Conservation (phyloP, 257 asterid species). For the Nemophila menziesii region DNA sequence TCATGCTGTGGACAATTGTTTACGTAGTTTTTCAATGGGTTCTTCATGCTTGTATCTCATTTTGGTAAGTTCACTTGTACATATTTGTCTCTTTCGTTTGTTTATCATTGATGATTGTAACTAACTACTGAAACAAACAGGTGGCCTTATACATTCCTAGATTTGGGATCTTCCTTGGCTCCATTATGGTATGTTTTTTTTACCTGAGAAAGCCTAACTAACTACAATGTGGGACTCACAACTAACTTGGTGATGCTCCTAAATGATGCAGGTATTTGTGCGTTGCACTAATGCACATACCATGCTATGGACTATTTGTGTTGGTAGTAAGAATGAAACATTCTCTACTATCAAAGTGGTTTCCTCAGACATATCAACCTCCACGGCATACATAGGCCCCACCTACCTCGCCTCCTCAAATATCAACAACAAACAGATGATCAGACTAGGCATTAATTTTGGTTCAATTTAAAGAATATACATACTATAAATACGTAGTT, state of each 20-base stretch:
- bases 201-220: not conserved
- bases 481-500: too few species aligned
- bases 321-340: constrained; percentile 66
- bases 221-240: too few species aligned
- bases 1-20: constrained; percentile 59
- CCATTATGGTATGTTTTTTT: constrained; percentile 63
- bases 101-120: not conserved
- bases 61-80: constrained; percentile 36
- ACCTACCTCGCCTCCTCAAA: too few species aligned
- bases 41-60: constrained; percentile 55
- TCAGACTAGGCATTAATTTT: too few species aligned
- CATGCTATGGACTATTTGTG: constrained; percentile 68
- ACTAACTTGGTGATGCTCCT: too few species aligned
- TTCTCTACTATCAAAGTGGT: constrained; percentile 53
- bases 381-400: too few species aligned
- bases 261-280: constrained; percentile 53
- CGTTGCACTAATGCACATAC: constrained; percentile 84
- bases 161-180: constrained; percentile 69
- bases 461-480: too few species aligned
- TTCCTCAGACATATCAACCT: constrained; percentile 54
- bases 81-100: not conserved
- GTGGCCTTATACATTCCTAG: constrained; percentile 99
- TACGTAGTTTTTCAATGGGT: constrained; percentile 75
- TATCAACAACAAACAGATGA: too few species aligned
- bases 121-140: constrained; percentile 31